phyloP scores from a whole-genome alignment of 192 early-diverging fungal genomes.

The Gamsiella multidivaricata region DNA sequence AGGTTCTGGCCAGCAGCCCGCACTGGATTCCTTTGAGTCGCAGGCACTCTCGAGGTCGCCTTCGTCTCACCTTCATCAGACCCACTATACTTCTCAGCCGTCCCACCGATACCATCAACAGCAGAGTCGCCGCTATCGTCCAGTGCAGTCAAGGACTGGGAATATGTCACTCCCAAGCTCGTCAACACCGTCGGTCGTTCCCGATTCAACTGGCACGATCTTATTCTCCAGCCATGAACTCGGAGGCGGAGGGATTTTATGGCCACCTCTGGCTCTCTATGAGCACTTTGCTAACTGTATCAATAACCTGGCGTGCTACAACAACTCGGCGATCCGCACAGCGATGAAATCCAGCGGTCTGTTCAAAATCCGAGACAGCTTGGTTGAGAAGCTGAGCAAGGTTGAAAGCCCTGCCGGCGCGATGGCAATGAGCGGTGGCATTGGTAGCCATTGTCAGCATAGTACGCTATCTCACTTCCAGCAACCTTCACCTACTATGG shows the following conservation, averaged over 20 bases:
- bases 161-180: constrained; percentile 15
- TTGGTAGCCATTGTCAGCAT: neutral
- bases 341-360: constrained; percentile 56
- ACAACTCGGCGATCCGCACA: constrained; percentile 52
- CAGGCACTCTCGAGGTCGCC: neutral
- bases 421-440: neutral
- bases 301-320: constrained; percentile 55
- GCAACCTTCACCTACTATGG: neutral
- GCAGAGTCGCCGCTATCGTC: constrained; percentile 22
- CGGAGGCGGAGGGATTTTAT: constrained; percentile 11
- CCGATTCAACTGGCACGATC: constrained; percentile 10
- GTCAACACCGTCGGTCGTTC: constrained; percentile 24
- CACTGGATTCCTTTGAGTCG: constrained; percentile 14
- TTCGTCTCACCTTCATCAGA: neutral
- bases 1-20: neutral
- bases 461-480: neutral
- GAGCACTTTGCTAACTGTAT: constrained; percentile 56
- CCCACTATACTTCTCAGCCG: neutral
- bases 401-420: neutral
- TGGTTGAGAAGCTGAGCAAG: constrained; percentile 44
- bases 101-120: constrained; percentile 1
- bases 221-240: constrained; percentile 6
- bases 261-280: constrained; percentile 44
- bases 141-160: constrained; percentile 9
- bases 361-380: constrained; percentile 56